Conservation (phyloP, 2,329 filamentous ascomycete genomes). For the Trichoderma endophyticum region DNA sequence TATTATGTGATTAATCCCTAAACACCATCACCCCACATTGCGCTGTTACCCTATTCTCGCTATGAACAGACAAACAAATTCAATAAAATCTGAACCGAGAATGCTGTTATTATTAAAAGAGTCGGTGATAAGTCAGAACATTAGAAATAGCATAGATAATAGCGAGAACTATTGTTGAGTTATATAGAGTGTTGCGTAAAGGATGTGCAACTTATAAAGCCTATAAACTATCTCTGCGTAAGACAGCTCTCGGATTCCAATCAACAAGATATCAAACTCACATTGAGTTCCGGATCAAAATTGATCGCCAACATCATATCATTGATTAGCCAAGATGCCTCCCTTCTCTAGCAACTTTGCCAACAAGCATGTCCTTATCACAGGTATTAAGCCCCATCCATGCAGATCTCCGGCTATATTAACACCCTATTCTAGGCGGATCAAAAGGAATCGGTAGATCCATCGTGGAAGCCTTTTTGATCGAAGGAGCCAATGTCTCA, state of each 20-base stretch:
- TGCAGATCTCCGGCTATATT: background rate
- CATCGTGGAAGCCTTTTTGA: constrained; percentile 24
- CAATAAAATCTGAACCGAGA: background rate
- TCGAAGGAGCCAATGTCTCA: constrained; percentile 29
- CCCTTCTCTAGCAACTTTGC: background rate
- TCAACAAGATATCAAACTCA: background rate
- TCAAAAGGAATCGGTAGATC: constrained; percentile 28
- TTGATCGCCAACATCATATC: background rate
- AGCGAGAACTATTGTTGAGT: background rate
- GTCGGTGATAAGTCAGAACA: background rate
- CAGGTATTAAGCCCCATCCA: background rate
- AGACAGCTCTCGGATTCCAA: background rate
- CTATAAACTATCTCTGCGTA: background rate
- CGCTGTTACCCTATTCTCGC: background rate
- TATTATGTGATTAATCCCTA: background rate
- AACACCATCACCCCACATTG: background rate
- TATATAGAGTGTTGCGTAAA: background rate
- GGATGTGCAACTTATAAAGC: background rate
- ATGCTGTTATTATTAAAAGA: background rate
- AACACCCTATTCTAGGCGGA: constrained; percentile 20
- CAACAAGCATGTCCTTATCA: background rate
- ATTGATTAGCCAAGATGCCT: background rate
- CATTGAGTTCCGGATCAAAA: too few relatives aligned
- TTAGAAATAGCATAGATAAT: background rate
- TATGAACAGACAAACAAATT: background rate